Conservation (phyloP, 768 basidiomycete species). For the Mycena alexandri region DNA sequence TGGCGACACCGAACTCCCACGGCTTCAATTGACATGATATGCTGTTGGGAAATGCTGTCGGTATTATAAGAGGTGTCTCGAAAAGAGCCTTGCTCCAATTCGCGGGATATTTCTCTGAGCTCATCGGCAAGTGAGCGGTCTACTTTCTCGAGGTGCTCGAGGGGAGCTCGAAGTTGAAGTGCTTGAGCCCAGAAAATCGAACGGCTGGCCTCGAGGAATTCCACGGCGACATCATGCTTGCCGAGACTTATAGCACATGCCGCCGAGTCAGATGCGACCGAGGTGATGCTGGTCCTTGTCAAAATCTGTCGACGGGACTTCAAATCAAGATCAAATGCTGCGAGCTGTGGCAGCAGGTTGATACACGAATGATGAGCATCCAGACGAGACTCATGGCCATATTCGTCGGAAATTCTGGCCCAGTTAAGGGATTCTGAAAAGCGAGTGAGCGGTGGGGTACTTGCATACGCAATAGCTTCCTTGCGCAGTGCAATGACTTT, state of each 20-base stretch:
- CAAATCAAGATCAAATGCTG: conserved; percentile 18
- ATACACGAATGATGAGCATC: conserved; percentile 10
- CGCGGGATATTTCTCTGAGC: conserved; percentile 1
- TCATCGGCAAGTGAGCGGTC: not conserved
- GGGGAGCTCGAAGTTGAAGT: not conserved
- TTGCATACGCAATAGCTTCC: conserved; percentile 15
- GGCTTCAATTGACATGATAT: too few relatives aligned
- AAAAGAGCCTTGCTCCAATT: conserved; percentile 24
- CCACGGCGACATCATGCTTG: conserved; percentile 6
- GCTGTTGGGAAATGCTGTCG: too few relatives aligned
- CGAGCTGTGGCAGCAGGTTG: conserved; percentile 16
- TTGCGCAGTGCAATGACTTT: conserved; percentile 1
- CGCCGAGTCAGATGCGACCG: conserved; percentile 11
- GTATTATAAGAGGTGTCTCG: conserved; percentile 12
- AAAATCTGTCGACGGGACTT: conserved; percentile 11
- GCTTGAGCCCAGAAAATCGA: conserved; percentile 8
- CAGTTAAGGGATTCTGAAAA: not conserved
- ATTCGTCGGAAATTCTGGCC: not conserved
- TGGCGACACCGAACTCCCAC: conserved; percentile 11
- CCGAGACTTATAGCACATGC: not conserved
- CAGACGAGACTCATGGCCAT: conserved; percentile 6
- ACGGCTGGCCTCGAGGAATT: conserved; percentile 22
- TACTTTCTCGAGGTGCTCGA: conserved; percentile 4
- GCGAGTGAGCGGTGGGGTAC: conserved; percentile 2
- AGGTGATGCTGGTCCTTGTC: not conserved